A percentile compares a stretch with the other conserved stretches of the same genome.
These are phyloP conservation scores for Hypholoma sublateritium DNA, from an alignment of 768 basidiomycete genomes.

Conservation along the genomic window DNA sequence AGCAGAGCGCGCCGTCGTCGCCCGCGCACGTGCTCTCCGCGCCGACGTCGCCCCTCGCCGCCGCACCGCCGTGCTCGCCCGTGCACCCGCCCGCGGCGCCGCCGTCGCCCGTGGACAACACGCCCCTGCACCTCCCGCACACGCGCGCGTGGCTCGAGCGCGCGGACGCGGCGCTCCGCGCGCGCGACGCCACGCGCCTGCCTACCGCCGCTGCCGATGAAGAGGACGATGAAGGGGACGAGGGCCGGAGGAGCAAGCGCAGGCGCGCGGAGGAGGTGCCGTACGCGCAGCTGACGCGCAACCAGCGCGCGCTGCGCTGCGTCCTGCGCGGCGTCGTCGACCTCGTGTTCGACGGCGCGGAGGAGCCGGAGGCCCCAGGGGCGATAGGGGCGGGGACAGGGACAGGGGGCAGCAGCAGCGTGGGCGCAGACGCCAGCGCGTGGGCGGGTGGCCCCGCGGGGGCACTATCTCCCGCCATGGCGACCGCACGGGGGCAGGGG, in stretches of 20 bases:
- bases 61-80: no score
- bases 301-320: constrained; percentile 55
- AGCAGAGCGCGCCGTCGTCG: not conserved
- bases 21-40: constrained; percentile 25
- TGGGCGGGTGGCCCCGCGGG: not conserved
- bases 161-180: constrained; percentile 46
- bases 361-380: not conserved
- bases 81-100: no score
- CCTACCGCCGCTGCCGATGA: constrained; percentile 37
- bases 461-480: no score
- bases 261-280: not conserved
- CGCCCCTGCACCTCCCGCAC: constrained; percentile 31
- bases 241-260: not conserved
- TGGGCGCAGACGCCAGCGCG: not conserved
- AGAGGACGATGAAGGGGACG: constrained; percentile 27
- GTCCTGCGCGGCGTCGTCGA: constrained; percentile 62
- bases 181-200: constrained; percentile 37
- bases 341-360: constrained; percentile 50
- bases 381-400: not conserved
- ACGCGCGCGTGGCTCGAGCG: constrained; percentile 67
- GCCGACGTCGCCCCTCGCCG: constrained; percentile 11
- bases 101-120: no score
- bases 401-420: not conserved
- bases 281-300: constrained; percentile 47
- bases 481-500: not conserved